phyloP scores from a whole-genome alignment of 176 grass and related monocot genomes.

The Avena atlantica region DNA sequence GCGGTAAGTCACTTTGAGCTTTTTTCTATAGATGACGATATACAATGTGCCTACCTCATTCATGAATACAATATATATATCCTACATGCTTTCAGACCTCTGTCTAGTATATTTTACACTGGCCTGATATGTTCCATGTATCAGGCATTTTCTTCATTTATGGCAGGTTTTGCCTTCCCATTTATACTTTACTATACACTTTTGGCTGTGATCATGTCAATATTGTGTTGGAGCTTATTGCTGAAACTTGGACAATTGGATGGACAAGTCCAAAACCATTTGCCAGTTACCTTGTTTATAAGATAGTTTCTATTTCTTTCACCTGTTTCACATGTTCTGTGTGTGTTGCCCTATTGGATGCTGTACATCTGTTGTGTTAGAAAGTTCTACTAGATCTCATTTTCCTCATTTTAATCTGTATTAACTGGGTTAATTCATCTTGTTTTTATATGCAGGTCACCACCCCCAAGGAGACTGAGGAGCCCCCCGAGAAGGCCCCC shows the following conservation, averaged over 20 bases:
- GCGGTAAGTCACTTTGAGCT: constrained; percentile 64
- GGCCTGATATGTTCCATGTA: background rate
- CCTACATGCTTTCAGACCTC: background rate
- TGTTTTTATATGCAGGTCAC: constrained; percentile 56
- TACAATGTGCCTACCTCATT: background rate
- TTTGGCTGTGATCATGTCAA: background rate
- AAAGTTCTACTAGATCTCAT: background rate
- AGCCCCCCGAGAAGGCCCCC: constrained; percentile 95
- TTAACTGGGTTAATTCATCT: background rate
- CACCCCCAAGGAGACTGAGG: constrained; percentile 90
- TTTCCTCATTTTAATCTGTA: background rate
- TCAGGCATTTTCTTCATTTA: background rate
- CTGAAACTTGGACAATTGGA: background rate
- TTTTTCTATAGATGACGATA: background rate
- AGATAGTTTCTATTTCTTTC: background rate
- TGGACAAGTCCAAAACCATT: background rate
- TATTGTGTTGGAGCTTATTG: background rate
- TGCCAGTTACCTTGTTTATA: background rate
- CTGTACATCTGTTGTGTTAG: background rate
- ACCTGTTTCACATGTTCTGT: constrained; percentile 10
- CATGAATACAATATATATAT: background rate
- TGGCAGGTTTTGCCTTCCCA: background rate
- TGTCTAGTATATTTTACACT: constrained; percentile 8
- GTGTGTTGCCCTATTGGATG: background rate
- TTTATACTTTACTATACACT: background rate